Conservation (phyloP, 2,329 filamentous ascomycete genomes). For the Cytospora mali region DNA sequence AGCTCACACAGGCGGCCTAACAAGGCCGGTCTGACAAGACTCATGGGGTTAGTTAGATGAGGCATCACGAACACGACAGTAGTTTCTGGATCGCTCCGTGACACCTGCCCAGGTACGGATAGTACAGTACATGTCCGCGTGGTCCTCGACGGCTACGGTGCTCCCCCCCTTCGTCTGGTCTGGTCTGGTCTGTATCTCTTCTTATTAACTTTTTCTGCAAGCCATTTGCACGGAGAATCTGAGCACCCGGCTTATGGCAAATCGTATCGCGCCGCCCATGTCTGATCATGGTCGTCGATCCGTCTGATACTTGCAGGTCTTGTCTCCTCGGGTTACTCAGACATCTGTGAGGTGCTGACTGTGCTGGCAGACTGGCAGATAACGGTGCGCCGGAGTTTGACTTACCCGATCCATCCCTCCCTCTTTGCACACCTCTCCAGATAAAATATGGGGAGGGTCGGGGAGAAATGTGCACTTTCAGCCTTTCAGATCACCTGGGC, state of each 20-base stretch:
- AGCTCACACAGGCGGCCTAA: not conserved
- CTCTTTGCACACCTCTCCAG: not conserved
- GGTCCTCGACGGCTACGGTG: slow-evolving; percentile 16
- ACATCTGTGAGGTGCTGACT: not conserved
- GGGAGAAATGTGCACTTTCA: not conserved
- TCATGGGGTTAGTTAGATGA: not conserved
- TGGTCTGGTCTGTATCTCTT: not conserved
- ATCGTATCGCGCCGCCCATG: slow-evolving; percentile 8
- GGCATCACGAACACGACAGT: slow-evolving; percentile 12
- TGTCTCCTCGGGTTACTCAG: slow-evolving; percentile 4
- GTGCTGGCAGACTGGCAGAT: not conserved
- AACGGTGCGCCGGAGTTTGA: slow-evolving; percentile 6
- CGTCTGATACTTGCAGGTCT: not conserved
- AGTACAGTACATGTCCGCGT: slow-evolving; percentile 1
- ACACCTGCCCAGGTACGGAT: slow-evolving; percentile 16
- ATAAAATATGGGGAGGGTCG: not conserved
- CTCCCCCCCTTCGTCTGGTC: slow-evolving; percentile 4
- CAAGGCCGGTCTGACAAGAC: not conserved
- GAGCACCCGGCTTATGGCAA: slow-evolving; percentile 4
- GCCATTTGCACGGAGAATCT: slow-evolving; percentile 12
- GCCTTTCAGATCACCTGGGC: not conserved
- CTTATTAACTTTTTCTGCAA: slow-evolving; percentile 10
- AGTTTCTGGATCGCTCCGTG: slow-evolving; percentile 13
- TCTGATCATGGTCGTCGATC: slow-evolving; percentile 4
- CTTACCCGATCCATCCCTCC: not conserved